Percentiles rank a stretch among this genome's conserved stretches.
These are phyloP conservation scores for Pseudogymnoascus sp. DNA, from an alignment of 2,329 filamentous ascomycete genomes.

Conservation along the genomic window DNA sequence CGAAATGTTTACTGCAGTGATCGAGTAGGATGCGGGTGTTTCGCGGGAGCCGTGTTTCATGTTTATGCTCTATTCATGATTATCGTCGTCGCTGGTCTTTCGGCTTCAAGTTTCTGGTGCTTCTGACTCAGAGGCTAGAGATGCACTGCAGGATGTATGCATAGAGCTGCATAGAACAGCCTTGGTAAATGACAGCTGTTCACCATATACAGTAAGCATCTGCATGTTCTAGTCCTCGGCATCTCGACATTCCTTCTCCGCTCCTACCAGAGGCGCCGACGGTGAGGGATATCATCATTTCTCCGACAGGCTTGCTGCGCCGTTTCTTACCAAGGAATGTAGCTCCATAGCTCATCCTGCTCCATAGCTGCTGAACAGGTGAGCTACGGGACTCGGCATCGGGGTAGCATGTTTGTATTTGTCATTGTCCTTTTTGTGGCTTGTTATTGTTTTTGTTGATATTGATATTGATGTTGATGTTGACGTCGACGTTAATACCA, in stretches of 20 bases:
- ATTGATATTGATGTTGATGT: background rate
- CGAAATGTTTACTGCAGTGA: background rate
- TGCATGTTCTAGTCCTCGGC: background rate
- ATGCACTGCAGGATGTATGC: background rate
- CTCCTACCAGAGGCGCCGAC: background rate
- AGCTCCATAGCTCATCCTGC: background rate
- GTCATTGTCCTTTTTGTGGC: background rate
- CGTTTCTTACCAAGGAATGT: background rate
- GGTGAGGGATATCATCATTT: constrained; percentile 22
- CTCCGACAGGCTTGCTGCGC: constrained; percentile 14
- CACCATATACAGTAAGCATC: background rate
- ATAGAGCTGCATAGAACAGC: background rate
- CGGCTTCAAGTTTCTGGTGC: background rate
- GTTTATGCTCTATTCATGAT: background rate
- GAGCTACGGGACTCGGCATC: background rate
- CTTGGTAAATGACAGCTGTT: background rate
- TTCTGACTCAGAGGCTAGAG: background rate
- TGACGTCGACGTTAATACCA: background rate
- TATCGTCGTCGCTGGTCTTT: background rate
- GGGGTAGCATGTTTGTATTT: background rate
- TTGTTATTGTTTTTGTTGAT: background rate
- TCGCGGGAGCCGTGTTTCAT: background rate
- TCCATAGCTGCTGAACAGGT: background rate
- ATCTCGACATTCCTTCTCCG: background rate
- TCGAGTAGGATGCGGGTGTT: background rate